Evolutionary conservation across 2,329 filamentous ascomycete species (phyloP).

Genomic region (Botryotinia narcissicola): DNA sequence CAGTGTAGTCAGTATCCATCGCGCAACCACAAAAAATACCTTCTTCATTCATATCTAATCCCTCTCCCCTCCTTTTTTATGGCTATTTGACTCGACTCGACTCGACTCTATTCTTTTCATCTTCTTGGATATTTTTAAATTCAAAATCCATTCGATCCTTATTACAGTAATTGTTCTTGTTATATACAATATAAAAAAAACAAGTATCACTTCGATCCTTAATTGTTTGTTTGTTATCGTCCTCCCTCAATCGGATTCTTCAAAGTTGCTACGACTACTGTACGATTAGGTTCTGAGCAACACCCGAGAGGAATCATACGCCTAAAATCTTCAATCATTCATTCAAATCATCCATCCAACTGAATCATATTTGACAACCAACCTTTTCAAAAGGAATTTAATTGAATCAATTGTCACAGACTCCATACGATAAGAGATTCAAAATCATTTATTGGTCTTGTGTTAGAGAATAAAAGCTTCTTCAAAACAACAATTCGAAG

Average conservation of each 20-base stretch:
- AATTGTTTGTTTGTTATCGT: background rate
- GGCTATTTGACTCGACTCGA: background rate
- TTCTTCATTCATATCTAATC: background rate
- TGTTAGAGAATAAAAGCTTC: background rate
- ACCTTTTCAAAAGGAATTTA: background rate
- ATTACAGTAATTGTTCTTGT: background rate
- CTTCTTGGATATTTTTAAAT: background rate
- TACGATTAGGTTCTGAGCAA: background rate
- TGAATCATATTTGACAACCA: background rate
- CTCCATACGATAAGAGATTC: background rate
- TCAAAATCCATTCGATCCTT: background rate
- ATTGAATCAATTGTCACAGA: background rate
- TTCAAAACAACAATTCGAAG: background rate
- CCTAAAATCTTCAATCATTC: background rate
- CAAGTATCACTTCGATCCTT: background rate
- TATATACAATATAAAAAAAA: background rate
- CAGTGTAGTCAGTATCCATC: background rate
- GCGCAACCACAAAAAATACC: background rate
- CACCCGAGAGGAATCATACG: conserved; percentile 10
- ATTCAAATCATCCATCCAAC: conserved; percentile 1
- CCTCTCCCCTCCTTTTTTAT: background rate
- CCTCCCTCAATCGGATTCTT: background rate
- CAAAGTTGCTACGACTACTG: background rate
- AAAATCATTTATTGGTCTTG: background rate
- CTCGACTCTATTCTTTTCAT: background rate